A percentile compares a stretch with the other conserved stretches of the same genome.
Conservation (phyloP, 1,284 basidiomycete species). For the Heterobasidion parviporum region DNA sequence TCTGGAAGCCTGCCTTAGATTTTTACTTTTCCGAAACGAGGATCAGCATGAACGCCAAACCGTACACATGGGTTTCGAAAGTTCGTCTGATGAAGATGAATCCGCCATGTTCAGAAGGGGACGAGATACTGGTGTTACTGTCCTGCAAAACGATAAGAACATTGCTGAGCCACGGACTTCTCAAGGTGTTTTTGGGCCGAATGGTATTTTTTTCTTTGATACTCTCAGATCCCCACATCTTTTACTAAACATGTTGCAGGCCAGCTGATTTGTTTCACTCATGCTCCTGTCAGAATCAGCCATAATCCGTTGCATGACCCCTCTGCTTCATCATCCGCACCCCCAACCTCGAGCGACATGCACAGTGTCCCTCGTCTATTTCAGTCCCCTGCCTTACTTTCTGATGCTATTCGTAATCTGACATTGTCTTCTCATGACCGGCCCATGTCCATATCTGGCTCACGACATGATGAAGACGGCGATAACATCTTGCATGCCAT, state of each 20-base stretch:
- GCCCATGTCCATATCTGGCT: conserved; percentile 24
- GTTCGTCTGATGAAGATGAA: conserved; percentile 16
- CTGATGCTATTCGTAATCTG: conserved; percentile 61
- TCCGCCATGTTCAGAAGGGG: conserved; percentile 24
- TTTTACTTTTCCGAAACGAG: conserved; percentile 66
- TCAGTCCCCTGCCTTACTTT: conserved; percentile 56
- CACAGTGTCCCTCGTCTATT: conserved; percentile 33
- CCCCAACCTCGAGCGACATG: conserved; percentile 22
- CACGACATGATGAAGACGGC: conserved; percentile 34
- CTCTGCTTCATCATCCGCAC: conserved; percentile 34
- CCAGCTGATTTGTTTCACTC: conserved; percentile 81
- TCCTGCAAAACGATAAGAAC: conserved; percentile 62
- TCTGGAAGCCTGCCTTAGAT: conserved; percentile 74
- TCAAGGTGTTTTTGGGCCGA: conserved; percentile 80
- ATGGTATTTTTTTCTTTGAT: conserved; percentile 39
- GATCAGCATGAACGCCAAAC: conserved; percentile 26
- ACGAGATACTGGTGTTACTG: conserved; percentile 39
- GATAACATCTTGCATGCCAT: conserved; percentile 59
- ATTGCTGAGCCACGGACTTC: conserved; percentile 73
- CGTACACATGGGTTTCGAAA: conserved; percentile 11
- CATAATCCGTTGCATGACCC: conserved; percentile 45
- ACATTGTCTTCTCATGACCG: conserved; percentile 51
- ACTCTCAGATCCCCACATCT: not conserved
- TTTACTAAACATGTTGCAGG: conserved; percentile 33
- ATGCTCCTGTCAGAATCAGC: conserved; percentile 65